Evolutionary conservation across 2,329 filamentous ascomycete genomes (phyloP).

Genomic region (Ceratocystis cacaofunesta): DNA sequence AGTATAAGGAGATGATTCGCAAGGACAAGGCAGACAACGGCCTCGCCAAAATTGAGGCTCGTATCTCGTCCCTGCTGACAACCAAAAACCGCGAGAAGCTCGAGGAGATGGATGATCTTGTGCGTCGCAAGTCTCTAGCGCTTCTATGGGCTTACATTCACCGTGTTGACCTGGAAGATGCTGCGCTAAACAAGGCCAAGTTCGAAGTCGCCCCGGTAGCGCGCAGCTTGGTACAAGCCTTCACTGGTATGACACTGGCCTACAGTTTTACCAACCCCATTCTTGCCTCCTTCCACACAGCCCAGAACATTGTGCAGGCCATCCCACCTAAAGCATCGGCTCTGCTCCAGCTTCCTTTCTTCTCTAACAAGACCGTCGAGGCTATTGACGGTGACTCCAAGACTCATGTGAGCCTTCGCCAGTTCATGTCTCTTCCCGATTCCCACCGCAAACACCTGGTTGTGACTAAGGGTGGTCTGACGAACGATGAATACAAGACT

Average conservation of each 20-base stretch:
- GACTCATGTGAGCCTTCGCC: constrained; percentile 62
- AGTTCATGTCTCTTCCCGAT: constrained; percentile 76
- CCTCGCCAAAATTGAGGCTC: constrained; percentile 69
- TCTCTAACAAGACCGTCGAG: constrained; percentile 52
- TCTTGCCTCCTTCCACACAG: constrained; percentile 63
- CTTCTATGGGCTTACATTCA: constrained; percentile 92
- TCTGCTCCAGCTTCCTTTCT: constrained; percentile 78
- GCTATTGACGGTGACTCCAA: constrained; percentile 62
- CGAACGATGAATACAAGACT: constrained; percentile 59
- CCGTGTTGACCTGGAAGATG: constrained; percentile 69
- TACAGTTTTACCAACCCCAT: constrained; percentile 75
- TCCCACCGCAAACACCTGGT: constrained; percentile 55
- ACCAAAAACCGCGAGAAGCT: constrained; percentile 62
- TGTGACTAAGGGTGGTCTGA: constrained; percentile 56
- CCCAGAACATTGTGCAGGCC: constrained; percentile 82
- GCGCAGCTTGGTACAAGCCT: constrained; percentile 69
- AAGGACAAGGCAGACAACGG: constrained; percentile 68
- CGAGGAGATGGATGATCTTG: constrained; percentile 63
- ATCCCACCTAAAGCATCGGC: constrained; percentile 70
- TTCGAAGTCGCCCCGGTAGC: constrained; percentile 80
- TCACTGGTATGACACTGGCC: constrained; percentile 72
- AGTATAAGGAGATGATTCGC: constrained; percentile 63
- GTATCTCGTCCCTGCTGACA: constrained; percentile 50
- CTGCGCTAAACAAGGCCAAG: constrained; percentile 67
- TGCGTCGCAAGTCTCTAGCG: constrained; percentile 71